Conservation (phyloP, 331 rosid genomes). For the Rhamnella rubrinervis region DNA sequence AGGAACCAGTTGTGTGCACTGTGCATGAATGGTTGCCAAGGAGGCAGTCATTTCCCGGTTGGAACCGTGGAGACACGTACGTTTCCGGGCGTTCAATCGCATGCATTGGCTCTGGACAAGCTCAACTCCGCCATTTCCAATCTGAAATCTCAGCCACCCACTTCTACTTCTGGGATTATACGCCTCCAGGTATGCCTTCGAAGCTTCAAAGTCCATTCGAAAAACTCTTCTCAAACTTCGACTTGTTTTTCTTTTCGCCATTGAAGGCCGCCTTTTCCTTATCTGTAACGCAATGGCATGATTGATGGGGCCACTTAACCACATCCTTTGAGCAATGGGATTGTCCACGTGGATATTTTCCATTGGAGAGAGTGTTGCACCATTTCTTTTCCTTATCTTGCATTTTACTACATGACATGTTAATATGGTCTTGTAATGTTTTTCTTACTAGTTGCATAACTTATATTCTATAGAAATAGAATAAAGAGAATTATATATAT, state of each 20-base stretch:
- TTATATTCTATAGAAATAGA: no score
- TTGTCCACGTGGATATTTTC: constrained; percentile 31
- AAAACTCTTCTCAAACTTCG: not conserved
- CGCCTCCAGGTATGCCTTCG: constrained; percentile 55
- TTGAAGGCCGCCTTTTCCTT: not conserved
- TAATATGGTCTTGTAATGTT: no score
- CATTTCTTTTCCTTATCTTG: constrained; percentile 17
- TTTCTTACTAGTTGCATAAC: no score
- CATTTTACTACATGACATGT: not conserved
- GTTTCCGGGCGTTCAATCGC: constrained; percentile 48
- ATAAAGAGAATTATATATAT: no score
- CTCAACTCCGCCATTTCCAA: constrained; percentile 48
- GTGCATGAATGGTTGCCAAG: constrained; percentile 74
- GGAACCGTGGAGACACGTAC: constrained; percentile 59
- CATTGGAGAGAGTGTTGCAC: constrained; percentile 1
- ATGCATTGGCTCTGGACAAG: constrained; percentile 57
- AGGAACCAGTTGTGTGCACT: constrained; percentile 36
- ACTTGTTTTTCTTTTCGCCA: not conserved
- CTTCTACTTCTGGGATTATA: constrained; percentile 61
- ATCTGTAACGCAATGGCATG: not conserved
- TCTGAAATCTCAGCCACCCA: constrained; percentile 56
- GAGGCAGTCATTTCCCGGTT: constrained; percentile 33
- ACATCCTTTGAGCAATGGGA: constrained; percentile 6
- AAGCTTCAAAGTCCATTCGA: not conserved
- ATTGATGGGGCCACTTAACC: not conserved